Evolutionary conservation across 768 basidiomycete genomes (phyloP).

Genomic region (Rhodotorula kratochvilovae): DNA sequence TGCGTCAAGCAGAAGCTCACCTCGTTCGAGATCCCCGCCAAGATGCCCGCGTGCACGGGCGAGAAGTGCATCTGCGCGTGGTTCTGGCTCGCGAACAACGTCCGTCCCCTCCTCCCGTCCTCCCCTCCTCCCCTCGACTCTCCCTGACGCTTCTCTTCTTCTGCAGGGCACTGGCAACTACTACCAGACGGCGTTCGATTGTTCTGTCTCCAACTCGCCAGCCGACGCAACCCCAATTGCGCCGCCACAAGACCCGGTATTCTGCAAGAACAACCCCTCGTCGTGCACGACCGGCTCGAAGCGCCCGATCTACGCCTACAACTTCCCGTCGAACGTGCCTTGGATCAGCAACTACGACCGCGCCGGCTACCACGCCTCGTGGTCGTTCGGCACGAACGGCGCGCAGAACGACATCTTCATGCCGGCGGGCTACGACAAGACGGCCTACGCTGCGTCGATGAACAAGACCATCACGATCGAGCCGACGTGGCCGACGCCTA

Average conservation of each 20-base stretch:
- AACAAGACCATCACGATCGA: neutral
- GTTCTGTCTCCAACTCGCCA: constrained; percentile 18
- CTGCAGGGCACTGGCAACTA: constrained; percentile 29
- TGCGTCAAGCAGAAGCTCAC: constrained; percentile 42
- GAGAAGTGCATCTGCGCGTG: constrained; percentile 44
- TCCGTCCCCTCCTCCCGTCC: neutral
- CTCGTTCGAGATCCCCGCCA: constrained; percentile 42
- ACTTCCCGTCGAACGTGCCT: constrained; percentile 28
- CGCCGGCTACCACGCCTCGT: constrained; percentile 28
- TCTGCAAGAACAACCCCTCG: constrained; percentile 19
- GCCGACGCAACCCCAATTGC: constrained; percentile 23
- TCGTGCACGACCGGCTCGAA: constrained; percentile 24
- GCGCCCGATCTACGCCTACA: constrained; percentile 37
- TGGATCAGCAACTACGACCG: constrained; percentile 30
- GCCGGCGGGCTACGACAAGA: constrained; percentile 11
- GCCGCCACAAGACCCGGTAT: constrained; percentile 27
- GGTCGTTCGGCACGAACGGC: constrained; percentile 30
- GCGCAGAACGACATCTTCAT: constrained; percentile 39
- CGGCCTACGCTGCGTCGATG: neutral
- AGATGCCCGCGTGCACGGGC: constrained; percentile 44
- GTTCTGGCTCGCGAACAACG: constrained; percentile 36
- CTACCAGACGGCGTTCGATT: constrained; percentile 36
- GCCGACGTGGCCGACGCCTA: neutral
- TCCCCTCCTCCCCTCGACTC: neutral
- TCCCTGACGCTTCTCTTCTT: neutral